These are phyloP conservation scores for Arthrobotrys megalospora DNA, from an alignment of 2,329 filamentous ascomycete genomes.

Conservation along the genomic window DNA sequence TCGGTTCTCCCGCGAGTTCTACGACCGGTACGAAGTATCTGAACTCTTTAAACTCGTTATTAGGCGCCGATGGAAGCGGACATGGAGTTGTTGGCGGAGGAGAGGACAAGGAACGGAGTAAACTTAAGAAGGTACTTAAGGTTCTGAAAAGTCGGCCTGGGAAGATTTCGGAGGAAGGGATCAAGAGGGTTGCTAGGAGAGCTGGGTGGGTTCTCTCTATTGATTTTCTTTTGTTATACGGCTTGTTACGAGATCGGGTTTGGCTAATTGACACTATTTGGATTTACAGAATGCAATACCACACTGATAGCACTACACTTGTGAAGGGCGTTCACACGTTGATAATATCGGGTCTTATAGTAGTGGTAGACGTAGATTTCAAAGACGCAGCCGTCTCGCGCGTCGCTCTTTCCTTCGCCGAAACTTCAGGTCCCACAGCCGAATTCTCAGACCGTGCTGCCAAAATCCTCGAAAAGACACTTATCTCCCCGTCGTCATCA, in stretches of 20 bases:
- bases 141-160: conserved; percentile 62
- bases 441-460: conserved; percentile 76
- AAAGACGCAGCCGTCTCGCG: conserved; percentile 75
- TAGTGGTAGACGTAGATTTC: conserved; percentile 74
- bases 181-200: conserved; percentile 79
- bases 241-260: conserved; percentile 47
- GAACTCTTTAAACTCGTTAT: conserved; percentile 44
- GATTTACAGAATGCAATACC: conserved; percentile 71
- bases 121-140: conserved; percentile 61
- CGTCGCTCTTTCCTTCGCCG: conserved; percentile 76
- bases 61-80: conserved; percentile 33
- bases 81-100: conserved; percentile 12
- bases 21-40: conserved; percentile 52
- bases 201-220: conserved; percentile 69
- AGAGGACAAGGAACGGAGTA: conserved; percentile 54
- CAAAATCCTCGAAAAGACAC: conserved; percentile 76
- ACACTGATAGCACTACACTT: conserved; percentile 73
- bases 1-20: conserved; percentile 56
- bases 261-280: background rate
- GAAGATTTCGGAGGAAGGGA: conserved; percentile 77
- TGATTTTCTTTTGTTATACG: conserved; percentile 63
- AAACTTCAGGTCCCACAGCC: conserved; percentile 73
- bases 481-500: conserved; percentile 66
- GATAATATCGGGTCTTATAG: conserved; percentile 75
- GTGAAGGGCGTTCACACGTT: conserved; percentile 72